Evolutionary conservation across 1,284 basidiomycete genomes (phyloP).

Genomic region (Puccinia horiana): DNA sequence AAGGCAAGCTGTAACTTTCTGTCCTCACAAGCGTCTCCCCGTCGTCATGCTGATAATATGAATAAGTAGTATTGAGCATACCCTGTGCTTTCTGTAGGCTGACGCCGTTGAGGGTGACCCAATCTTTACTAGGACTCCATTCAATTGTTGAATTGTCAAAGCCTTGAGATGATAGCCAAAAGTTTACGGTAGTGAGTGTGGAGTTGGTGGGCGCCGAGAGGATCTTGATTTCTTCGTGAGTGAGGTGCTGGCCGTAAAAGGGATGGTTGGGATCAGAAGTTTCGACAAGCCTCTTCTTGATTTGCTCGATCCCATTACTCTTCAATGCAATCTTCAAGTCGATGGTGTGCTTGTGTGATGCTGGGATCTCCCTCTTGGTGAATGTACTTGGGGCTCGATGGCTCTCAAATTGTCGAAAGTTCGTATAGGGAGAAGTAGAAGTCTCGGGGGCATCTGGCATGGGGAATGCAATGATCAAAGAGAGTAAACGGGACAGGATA

Average conservation of each 20-base stretch:
- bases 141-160: background rate
- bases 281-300: conserved; percentile 17
- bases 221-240: background rate
- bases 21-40: conserved; percentile 18
- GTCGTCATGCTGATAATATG: conserved; percentile 20
- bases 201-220: background rate
- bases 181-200: background rate
- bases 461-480: background rate
- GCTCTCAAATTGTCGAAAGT: conserved; percentile 20
- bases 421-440: background rate
- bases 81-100: conserved; percentile 23
- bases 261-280: conserved; percentile 8
- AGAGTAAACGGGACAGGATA: background rate
- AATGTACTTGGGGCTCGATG: conserved; percentile 22
- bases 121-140: conserved; percentile 29
- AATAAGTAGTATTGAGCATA: conserved; percentile 33
- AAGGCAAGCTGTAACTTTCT: conserved; percentile 32
- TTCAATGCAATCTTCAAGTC: conserved; percentile 26
- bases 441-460: conserved; percentile 6
- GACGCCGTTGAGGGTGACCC: conserved; percentile 19
- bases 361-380: conserved; percentile 9
- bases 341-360: conserved; percentile 5
- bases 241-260: conserved; percentile 21
- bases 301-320: background rate
- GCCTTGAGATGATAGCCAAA: conserved; percentile 26